Evolutionary conservation across 495 filamentous ascomycete species (phyloP).

Genomic region (Xylaria curta): DNA sequence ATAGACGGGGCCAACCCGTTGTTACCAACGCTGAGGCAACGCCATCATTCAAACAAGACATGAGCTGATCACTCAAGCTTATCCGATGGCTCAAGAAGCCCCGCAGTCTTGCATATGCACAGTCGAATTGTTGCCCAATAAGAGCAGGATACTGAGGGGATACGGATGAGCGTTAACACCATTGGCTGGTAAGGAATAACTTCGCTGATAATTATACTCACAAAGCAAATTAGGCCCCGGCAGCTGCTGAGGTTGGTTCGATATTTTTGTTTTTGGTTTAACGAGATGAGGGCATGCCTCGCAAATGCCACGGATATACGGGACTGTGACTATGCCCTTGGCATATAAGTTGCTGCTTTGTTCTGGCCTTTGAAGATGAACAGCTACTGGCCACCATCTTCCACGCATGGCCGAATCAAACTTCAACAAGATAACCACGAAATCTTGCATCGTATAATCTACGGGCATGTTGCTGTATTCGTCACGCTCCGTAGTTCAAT

Average conservation of each 20-base stretch:
- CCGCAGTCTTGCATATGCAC: conserved; percentile 15
- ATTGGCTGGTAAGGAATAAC: conserved; percentile 4
- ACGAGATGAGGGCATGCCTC: not conserved
- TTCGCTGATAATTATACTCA: not conserved
- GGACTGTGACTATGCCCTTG: too few relatives aligned
- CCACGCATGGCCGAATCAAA: not conserved
- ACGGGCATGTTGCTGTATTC: not conserved
- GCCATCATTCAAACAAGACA: conserved; percentile 13
- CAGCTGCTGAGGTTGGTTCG: not conserved
- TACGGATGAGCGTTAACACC: not conserved
- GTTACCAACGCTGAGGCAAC: not conserved
- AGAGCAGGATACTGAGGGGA: not conserved
- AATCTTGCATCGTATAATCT: conserved; percentile 4
- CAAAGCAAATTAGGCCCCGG: not conserved
- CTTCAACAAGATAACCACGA: not conserved
- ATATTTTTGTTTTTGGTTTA: not conserved
- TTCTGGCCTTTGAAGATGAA: not conserved
- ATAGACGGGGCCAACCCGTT: not conserved
- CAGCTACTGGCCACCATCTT: not conserved
- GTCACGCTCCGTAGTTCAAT: not conserved
- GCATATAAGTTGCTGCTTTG: not conserved
- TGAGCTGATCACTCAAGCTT: not conserved
- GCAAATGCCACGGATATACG: not conserved
- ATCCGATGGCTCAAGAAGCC: conserved; percentile 11
- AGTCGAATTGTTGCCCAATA: conserved; percentile 5